Base-by-base conservation (phyloP, 352 stramenopile species). In the Globisporangium heterothallicum region DNA sequence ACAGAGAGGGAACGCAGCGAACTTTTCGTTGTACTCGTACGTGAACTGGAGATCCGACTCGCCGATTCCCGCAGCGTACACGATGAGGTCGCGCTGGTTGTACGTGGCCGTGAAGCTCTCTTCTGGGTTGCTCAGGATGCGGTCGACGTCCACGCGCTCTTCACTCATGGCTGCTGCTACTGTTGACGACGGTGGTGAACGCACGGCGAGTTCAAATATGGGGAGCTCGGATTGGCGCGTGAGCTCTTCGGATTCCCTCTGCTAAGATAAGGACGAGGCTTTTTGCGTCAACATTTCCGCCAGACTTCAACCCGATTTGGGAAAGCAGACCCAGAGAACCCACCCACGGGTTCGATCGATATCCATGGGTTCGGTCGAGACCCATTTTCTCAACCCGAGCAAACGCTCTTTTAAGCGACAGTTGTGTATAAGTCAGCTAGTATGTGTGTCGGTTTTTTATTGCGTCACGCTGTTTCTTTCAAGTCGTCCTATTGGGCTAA, bases 11-110 rank as follows among this genome's bases (percentile, higher is more conserved):
- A 97, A 97, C 6, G 84, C 86, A 14, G 71, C 64, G 65, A 96
- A 97, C 46, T 78, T 72, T 27, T 88, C 79, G 50, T 90, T 52
- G 54, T 74, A 88, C 62, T 97, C 88, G 68, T 95, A 93, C 43
- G 84, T 92, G 67, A 94, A 97, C 59, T 90, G 80, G 38, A 95
- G 70, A 27, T 85, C 70, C 2, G 73, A 77, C 57, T 87, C 89
- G 59, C 88, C 87, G 54, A 97, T 96, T 48, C 85, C 87, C 49
- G 84, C 71, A 16, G 86, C 84, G 63, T 96, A 97, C 26, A 94
- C 19, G 58, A 97, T 58, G 56, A 97, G 70, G 64, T 97, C 88
- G 59, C 87, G 84, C 68, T 90, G 73, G 66, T 89, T 96, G 75
- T 97, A 97, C 9, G 57, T 71, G 46, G 71, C 79, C 32, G 68